A percentile compares a stretch with the other conserved stretches of the same genome.
Evolutionary conservation across 345 rosid species (phyloP).

Genomic region (Gynandropsis gynandra): DNA sequence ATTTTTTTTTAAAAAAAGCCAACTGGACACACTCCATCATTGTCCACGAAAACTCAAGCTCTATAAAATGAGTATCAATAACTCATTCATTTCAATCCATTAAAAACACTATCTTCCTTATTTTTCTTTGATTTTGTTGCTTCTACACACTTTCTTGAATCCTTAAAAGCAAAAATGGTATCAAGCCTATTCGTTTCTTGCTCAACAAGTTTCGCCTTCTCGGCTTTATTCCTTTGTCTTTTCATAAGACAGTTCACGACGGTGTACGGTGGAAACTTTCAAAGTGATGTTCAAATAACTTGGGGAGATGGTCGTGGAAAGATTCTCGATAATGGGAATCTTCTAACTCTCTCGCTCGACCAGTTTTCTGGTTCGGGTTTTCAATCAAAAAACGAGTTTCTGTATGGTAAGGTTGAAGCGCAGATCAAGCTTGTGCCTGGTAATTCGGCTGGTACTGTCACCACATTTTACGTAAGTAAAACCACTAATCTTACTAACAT

Average conservation of each 20-base stretch:
- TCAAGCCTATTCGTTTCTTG: too few species aligned
- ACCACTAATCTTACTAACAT: background rate
- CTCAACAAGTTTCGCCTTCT: too few species aligned
- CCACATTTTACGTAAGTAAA: slow-evolving; percentile 37
- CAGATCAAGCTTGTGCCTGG: slow-evolving; percentile 47
- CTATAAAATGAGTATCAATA: too few species aligned
- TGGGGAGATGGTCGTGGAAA: slow-evolving; percentile 42
- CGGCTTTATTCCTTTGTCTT: background rate
- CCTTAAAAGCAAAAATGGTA: too few species aligned
- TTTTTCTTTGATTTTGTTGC: too few species aligned
- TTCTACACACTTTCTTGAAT: too few species aligned
- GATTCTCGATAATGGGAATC: slow-evolving; percentile 33
- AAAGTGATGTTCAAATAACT: slow-evolving; percentile 32
- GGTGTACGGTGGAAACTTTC: slow-evolving; percentile 30
- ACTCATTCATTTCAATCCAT: too few species aligned
- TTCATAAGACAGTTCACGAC: slow-evolving; percentile 20
- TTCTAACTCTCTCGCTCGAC: slow-evolving; percentile 39
- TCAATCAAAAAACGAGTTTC: slow-evolving; percentile 35
- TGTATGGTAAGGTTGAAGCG: slow-evolving; percentile 39
- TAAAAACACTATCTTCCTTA: too few species aligned
- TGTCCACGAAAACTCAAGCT: too few species aligned
- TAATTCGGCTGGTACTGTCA: slow-evolving; percentile 36
- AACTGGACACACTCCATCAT: too few species aligned
- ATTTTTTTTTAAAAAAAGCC: too few species aligned
- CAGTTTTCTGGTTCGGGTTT: slow-evolving; percentile 42